Evolutionary conservation across 768 basidiomycete species (phyloP).

Genomic region (Mycena vulgaris): DNA sequence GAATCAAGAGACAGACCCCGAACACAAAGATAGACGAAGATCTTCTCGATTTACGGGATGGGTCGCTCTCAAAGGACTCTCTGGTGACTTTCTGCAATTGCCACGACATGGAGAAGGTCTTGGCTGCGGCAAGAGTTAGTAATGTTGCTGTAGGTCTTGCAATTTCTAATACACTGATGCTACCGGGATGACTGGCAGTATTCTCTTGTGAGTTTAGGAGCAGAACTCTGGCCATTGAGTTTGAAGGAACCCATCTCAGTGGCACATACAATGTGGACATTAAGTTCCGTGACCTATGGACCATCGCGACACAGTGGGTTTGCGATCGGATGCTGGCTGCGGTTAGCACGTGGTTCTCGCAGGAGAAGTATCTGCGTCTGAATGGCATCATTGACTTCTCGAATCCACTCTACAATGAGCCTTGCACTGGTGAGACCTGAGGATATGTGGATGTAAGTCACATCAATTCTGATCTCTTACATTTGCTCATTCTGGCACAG

Average conservation of each 20-base stretch:
- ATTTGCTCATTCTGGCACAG: background rate
- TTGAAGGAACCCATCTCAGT: constrained; percentile 18
- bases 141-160: constrained; percentile 23
- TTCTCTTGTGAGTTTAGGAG: constrained; percentile 30
- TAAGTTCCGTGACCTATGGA: constrained; percentile 40
- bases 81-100: constrained; percentile 27
- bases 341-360: constrained; percentile 35
- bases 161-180: background rate
- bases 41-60: constrained; percentile 8
- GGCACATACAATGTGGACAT: constrained; percentile 29
- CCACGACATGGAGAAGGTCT: constrained; percentile 21
- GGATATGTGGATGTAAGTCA: background rate
- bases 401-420: constrained; percentile 4
- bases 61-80: constrained; percentile 2
- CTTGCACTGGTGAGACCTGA: background rate
- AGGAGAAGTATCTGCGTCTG: constrained; percentile 30
- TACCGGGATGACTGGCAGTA: background rate
- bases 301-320: constrained; percentile 26
- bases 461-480: background rate
- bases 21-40: constrained; percentile 29
- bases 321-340: constrained; percentile 29
- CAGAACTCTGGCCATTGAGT: constrained; percentile 21
- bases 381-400: constrained; percentile 11
- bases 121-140: constrained; percentile 18
- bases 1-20: constrained; percentile 12